Evolutionary conservation across 1,139 yeast species (phyloP).

Genomic region (Protomyces macrosporus): DNA sequence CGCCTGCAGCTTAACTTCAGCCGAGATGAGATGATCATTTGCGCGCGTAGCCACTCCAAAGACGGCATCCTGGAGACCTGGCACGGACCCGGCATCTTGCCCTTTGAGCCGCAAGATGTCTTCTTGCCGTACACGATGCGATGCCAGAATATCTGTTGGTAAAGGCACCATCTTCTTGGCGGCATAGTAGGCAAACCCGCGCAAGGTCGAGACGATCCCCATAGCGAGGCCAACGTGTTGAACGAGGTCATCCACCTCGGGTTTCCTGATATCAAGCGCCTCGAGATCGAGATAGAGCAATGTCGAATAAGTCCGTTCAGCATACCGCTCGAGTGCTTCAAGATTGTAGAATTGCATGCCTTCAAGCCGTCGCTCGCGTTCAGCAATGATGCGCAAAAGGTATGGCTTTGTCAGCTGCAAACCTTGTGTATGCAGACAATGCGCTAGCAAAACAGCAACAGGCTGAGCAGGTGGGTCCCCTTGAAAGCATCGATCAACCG

Average conservation of each 20-base stretch:
- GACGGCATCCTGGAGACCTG: conserved; percentile 53
- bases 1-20: conserved; percentile 50
- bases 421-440: conserved; percentile 33
- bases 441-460: conserved; percentile 48
- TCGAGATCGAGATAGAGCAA: conserved; percentile 65
- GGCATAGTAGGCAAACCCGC: conserved; percentile 60
- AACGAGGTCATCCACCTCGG: conserved; percentile 60
- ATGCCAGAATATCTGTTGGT: conserved; percentile 60
- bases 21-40: conserved; percentile 72
- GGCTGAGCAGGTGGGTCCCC: conserved; percentile 51
- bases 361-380: conserved; percentile 50
- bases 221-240: conserved; percentile 75
- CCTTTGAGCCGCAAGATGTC: conserved; percentile 51
- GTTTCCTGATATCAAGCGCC: conserved; percentile 40
- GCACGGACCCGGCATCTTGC: conserved; percentile 36
- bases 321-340: conserved; percentile 65
- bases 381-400: conserved; percentile 58
- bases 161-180: conserved; percentile 45
- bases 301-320: conserved; percentile 77
- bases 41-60: conserved; percentile 70
- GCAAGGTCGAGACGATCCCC: conserved; percentile 60
- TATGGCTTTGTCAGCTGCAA: conserved; percentile 50
- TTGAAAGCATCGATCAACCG: conserved; percentile 38
- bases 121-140: conserved; percentile 59
- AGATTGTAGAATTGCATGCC: conserved; percentile 48